Evolutionary conservation across 495 filamentous ascomycete species (phyloP).

Genomic region (Bombardia bombarda): DNA sequence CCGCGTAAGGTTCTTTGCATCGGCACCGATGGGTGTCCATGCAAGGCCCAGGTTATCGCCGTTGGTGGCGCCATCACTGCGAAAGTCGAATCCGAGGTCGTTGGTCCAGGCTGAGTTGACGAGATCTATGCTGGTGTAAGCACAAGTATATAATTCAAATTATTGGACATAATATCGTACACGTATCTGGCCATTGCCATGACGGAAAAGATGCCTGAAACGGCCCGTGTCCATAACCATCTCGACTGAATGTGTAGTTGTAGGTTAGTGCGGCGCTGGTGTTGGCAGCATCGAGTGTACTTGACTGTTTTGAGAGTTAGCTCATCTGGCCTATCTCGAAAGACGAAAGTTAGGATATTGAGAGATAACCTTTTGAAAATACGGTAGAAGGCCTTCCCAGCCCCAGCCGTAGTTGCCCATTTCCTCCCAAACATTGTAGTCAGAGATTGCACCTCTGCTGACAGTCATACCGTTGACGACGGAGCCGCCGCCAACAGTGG

Average conservation of each 20-base stretch:
- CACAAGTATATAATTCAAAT: neutral
- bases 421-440: constrained; percentile 54
- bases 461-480: constrained; percentile 33
- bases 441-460: constrained; percentile 43
- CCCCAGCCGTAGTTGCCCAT: constrained; percentile 51
- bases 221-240: constrained; percentile 7
- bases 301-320: constrained; percentile 2
- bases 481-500: constrained; percentile 31
- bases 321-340: neutral
- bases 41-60: constrained; percentile 6
- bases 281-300: constrained; percentile 3
- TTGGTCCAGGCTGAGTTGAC: constrained; percentile 1
- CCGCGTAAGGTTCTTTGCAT: constrained; percentile 7
- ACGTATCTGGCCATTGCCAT: constrained; percentile 11
- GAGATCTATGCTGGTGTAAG: neutral
- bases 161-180: neutral
- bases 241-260: constrained; percentile 7
- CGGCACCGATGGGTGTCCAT: constrained; percentile 6
- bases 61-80: constrained; percentile 5
- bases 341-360: neutral
- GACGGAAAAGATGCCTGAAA: constrained; percentile 4
- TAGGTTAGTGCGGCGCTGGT: constrained; percentile 17
- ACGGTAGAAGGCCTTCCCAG: constrained; percentile 37
- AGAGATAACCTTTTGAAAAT: constrained; percentile 36
- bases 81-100: constrained; percentile 3